Evolutionary conservation across 768 basidiomycete species (phyloP).

Genomic region (Nidularia sp.): DNA sequence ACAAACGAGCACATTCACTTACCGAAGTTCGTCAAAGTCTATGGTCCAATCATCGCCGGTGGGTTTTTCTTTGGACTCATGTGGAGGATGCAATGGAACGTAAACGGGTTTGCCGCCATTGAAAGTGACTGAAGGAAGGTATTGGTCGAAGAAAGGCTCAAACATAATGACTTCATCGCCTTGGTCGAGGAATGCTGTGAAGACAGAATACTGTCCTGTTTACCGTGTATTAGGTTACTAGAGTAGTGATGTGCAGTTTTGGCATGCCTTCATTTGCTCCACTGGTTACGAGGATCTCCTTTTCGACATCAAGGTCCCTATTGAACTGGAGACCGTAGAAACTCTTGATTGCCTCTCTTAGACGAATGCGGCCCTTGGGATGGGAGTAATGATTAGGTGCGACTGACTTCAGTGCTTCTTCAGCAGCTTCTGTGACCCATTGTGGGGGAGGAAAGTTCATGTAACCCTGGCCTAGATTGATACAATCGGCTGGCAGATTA

Average conservation of each 20-base stretch:
- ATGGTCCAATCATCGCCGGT: conserved; percentile 83
- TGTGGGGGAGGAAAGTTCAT: conserved; percentile 89
- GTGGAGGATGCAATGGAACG: conserved; percentile 92
- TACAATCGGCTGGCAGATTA: conserved; percentile 86
- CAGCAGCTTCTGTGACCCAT: conserved; percentile 75
- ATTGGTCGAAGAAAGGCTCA: conserved; percentile 98
- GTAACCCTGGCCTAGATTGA: conserved; percentile 94
- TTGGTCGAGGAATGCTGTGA: conserved; percentile 84
- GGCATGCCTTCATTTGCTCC: conserved; percentile 90
- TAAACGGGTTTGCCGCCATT: conserved; percentile 92
- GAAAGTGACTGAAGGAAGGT: conserved; percentile 89
- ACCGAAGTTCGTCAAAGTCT: conserved; percentile 86
- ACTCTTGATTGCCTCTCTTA: conserved; percentile 82
- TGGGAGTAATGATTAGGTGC: conserved; percentile 86
- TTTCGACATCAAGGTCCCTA: conserved; percentile 74
- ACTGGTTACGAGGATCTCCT: conserved; percentile 90
- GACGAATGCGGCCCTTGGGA: conserved; percentile 81
- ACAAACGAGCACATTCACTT: conserved; percentile 9
- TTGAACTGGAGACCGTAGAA: conserved; percentile 71
- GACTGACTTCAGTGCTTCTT: conserved; percentile 58
- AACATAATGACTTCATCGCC: conserved; percentile 99
- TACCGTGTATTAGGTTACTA: conserved; percentile 1
- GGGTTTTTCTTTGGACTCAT: conserved; percentile 35
- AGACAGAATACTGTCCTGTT: conserved; percentile 89
- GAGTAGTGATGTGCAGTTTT: background rate